Conservation (phyloP, 73 alveolate genomes). For the Paramecium pentaurelia region DNA sequence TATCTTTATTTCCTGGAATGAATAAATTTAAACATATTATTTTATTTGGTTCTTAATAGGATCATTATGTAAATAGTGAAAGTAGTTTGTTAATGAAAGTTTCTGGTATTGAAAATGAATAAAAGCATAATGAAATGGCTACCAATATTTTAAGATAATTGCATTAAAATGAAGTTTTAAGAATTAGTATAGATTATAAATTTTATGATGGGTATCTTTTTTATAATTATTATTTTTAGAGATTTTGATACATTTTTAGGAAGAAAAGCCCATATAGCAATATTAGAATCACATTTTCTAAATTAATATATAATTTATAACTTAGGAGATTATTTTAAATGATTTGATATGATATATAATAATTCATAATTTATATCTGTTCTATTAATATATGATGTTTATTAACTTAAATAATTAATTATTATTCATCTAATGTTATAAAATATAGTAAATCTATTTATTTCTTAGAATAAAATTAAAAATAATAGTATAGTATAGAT, state of each 20-base stretch:
- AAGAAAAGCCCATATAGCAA: constrained; percentile 61
- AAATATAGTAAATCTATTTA: too few species aligned
- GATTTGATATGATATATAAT: background rate
- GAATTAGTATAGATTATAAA: constrained; percentile 31
- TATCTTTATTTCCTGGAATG: constrained; percentile 3
- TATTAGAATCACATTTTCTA: constrained; percentile 50
- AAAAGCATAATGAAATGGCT: constrained; percentile 29
- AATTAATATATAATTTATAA: constrained; percentile 50
- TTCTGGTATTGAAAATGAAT: background rate
- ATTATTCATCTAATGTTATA: too few species aligned
- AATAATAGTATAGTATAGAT: too few species aligned
- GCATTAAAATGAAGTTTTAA: constrained; percentile 13
- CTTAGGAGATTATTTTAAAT: constrained; percentile 50
- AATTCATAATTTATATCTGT: background rate
- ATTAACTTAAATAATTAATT: too few species aligned
- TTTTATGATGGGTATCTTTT: constrained; percentile 29
- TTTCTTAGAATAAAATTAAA: too few species aligned
- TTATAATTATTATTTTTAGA: background rate
- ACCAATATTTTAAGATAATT: constrained; percentile 17
- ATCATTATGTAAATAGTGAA: constrained; percentile 36
- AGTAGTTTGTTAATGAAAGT: background rate
- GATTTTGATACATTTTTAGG: constrained; percentile 59
- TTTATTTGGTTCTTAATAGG: constrained; percentile 29
- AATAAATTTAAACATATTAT: constrained; percentile 10
- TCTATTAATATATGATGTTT: too few species aligned